Evolutionary conservation across 495 filamentous ascomycete species (phyloP), one percentile per base, ranked within the genome.

Genomic region (Beverwykella pulmonaria): DNA sequence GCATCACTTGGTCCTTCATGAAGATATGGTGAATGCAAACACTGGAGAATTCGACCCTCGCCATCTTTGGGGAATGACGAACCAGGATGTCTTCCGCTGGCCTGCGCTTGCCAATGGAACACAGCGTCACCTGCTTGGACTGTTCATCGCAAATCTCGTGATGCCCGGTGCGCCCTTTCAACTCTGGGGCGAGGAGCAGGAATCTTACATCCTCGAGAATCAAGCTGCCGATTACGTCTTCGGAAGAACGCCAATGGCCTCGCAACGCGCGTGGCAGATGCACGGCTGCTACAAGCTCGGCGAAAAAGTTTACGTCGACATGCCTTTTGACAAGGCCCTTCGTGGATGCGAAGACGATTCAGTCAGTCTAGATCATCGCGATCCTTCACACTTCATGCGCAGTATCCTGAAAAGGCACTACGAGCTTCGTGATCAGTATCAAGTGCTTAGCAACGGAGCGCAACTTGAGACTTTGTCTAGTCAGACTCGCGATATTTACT

Each of bases 71-170:
- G 88, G 88, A 27, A 80, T 80, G 1, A 87, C 86, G 6, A 90
- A 90, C 69, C 88, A 91, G 75, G 88, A 91, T 70, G 87, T 91
- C 5, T 89, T 91, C 73, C 82, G 88, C 9, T 91, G 88, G 88
- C 88, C 88, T 8, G 80, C 85, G 2, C 79, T 91, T 52, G 76
- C 81, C n/a, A 79, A 83, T 57, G 88, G 88, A 6, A 82, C 84
- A 0, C 81, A 89, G 71, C 82, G 86, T 55, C 80, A 83, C 73
- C 75, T 90, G 3, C 76, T 91, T 0, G 88, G 78, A 9, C 73
- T 83, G 1, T 90, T 88, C 62, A 83, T 91, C 62, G 86, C 83
- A 0, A 88, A 86, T 20, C 64, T 90, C 9, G 77, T 87, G 47
- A 76, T 91, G 72, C 88, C 88, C 0, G 88, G 88, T 5, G 85